phyloP scores from a whole-genome alignment of 805 yeast species.

The Maudiozyma saulgeensis region DNA sequence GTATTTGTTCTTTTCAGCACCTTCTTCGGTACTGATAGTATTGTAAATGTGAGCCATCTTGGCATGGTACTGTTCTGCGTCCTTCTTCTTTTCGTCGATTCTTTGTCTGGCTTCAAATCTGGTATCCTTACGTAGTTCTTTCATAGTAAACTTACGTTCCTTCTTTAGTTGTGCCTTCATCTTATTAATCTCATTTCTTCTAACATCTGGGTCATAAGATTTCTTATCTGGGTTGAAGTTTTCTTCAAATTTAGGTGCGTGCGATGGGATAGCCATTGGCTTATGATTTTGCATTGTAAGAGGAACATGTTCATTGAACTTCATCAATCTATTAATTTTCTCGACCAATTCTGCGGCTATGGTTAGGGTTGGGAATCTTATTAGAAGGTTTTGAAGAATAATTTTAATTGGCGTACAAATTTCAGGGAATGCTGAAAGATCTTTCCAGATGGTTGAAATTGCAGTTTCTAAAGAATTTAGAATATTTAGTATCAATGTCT shows the following conservation, averaged over 20 bases:
- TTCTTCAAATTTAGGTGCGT: slow-evolving; percentile 88
- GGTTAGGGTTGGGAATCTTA: slow-evolving; percentile 30
- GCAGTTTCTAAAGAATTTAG: slow-evolving; percentile 26
- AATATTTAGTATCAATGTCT: slow-evolving; percentile 22
- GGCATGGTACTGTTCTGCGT: slow-evolving; percentile 71
- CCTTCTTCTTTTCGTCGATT: slow-evolving; percentile 64
- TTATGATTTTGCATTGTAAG: slow-evolving; percentile 73
- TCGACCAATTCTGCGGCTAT: slow-evolving; percentile 29
- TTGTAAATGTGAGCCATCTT: slow-evolving; percentile 84
- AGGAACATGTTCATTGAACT: slow-evolving; percentile 53
- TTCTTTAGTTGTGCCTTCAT: slow-evolving; percentile 79
- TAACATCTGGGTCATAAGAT: slow-evolving; percentile 75
- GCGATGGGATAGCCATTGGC: slow-evolving; percentile 74
- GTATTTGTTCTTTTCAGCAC: slow-evolving; percentile 87
- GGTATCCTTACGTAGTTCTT: slow-evolving; percentile 84
- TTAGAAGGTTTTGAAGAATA: slow-evolving; percentile 34
- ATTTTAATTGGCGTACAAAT: slow-evolving; percentile 39
- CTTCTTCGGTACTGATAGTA: slow-evolving; percentile 85
- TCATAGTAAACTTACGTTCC: slow-evolving; percentile 79
- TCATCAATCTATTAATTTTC: slow-evolving; percentile 41
- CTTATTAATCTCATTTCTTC: slow-evolving; percentile 75
- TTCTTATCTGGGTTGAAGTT: slow-evolving; percentile 93
- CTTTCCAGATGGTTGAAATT: slow-evolving; percentile 45
- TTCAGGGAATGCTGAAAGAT: slow-evolving; percentile 52
- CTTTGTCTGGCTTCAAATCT: slow-evolving; percentile 81